phyloP scores from a whole-genome alignment of 2,329 filamentous ascomycete genomes.

The Venturia asperata region DNA sequence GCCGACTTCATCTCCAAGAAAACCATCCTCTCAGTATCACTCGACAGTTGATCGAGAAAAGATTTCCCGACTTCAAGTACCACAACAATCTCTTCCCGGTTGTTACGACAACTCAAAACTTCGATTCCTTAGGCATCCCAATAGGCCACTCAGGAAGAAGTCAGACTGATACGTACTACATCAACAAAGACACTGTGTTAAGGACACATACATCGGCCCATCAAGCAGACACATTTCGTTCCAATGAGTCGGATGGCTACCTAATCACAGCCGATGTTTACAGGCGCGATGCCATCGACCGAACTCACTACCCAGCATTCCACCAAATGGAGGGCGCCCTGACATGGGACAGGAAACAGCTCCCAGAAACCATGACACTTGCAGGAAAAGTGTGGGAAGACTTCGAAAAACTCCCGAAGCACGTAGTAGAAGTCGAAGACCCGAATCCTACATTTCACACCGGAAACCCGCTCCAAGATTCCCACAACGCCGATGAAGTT shows the following conservation, averaged over 20 bases:
- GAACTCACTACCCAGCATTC: constrained; percentile 92
- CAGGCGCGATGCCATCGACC: constrained; percentile 86
- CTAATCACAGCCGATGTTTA: constrained; percentile 94
- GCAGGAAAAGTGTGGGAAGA: constrained; percentile 60
- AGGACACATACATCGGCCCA: constrained; percentile 94
- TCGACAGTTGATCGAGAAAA: constrained; percentile 82
- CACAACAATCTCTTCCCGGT: constrained; percentile 77
- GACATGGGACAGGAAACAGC: constrained; percentile 70
- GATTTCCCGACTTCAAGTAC: constrained; percentile 70
- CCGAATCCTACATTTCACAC: constrained; percentile 70
- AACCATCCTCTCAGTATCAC: constrained; percentile 90
- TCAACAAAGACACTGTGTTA: constrained; percentile 76
- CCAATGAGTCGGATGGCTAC: constrained; percentile 68
- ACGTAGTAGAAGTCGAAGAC: constrained; percentile 73
- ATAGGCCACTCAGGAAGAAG: constrained; percentile 79
- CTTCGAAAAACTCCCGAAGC: constrained; percentile 62
- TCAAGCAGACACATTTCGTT: constrained; percentile 72
- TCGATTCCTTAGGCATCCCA: constrained; percentile 93
- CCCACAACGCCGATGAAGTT: constrained; percentile 68
- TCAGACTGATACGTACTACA: constrained; percentile 89
- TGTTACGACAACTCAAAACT: constrained; percentile 80
- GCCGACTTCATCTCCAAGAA: constrained; percentile 79
- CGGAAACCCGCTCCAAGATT: constrained; percentile 75
- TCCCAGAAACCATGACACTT: constrained; percentile 51
- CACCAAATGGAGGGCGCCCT: constrained; percentile 97